Conservation (phyloP, 192 early-diverging fungal genomes). For the Phycomyces nitens region DNA sequence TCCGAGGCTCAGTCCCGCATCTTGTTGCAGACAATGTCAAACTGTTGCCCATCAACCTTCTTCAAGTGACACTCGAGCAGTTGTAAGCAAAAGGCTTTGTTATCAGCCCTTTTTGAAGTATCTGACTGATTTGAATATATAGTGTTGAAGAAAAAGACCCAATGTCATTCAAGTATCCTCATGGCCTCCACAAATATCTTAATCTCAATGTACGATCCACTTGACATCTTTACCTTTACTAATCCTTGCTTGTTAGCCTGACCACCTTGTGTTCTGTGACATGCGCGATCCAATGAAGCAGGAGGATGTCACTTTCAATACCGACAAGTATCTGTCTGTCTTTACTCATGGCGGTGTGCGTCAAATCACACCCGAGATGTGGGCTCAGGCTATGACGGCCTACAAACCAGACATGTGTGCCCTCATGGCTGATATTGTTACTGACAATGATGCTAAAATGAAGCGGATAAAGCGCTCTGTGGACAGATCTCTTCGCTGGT, state of each 20-base stretch:
- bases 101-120: too few species aligned
- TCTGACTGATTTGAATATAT: not conserved
- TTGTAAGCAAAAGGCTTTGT: too few species aligned
- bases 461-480: constrained; percentile 47
- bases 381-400: constrained; percentile 33
- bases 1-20: constrained; percentile 52
- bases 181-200: constrained; percentile 46
- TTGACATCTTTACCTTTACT: not conserved
- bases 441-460: constrained; percentile 32
- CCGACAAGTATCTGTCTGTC: constrained; percentile 50
- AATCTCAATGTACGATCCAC: constrained; percentile 31
- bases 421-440: constrained; percentile 39
- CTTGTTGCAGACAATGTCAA: constrained; percentile 50
- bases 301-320: constrained; percentile 35
- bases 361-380: constrained; percentile 45
- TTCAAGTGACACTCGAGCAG: constrained; percentile 48
- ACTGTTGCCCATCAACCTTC: constrained; percentile 35
- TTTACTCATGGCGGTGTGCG: constrained; percentile 48
- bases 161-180: constrained; percentile 33
- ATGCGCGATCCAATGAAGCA: constrained; percentile 43
- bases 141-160: constrained; percentile 39
- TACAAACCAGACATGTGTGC: constrained; percentile 50
- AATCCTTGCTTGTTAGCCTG: not conserved
- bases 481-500: constrained; percentile 46
- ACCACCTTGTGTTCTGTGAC: constrained; percentile 46